phyloP scores from a whole-genome alignment of 2,329 filamentous ascomycete species.

The Rhynchosporium agropyri region DNA sequence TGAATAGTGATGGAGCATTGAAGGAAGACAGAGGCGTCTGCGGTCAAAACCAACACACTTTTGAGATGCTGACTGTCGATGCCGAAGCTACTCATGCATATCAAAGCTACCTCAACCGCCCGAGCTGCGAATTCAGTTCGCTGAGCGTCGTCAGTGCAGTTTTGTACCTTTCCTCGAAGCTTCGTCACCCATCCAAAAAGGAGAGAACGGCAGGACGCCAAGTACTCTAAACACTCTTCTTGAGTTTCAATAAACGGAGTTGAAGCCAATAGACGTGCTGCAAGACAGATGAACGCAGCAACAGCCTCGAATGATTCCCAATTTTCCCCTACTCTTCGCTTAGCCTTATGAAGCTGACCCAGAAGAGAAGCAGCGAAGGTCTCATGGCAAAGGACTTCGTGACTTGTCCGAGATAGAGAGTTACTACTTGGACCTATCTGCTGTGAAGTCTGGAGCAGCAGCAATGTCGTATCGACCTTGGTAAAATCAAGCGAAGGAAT shows the following conservation, averaged over 20 bases:
- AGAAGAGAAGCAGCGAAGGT: slow-evolving; percentile 44
- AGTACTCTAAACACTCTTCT: slow-evolving; percentile 38
- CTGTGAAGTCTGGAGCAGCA: slow-evolving; percentile 53
- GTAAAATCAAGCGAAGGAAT: slow-evolving; percentile 53
- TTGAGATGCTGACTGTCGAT: slow-evolving; percentile 43
- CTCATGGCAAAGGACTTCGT: slow-evolving; percentile 43
- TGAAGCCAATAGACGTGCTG: slow-evolving; percentile 48
- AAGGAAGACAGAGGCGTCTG: slow-evolving; percentile 43
- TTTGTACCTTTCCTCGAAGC: slow-evolving; percentile 19
- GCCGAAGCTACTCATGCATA: slow-evolving; percentile 50
- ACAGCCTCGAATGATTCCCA: slow-evolving; percentile 54
- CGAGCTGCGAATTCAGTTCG: slow-evolving; percentile 42
- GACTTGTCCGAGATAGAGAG: slow-evolving; percentile 41
- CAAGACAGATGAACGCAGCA: slow-evolving; percentile 46
- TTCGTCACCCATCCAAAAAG: slow-evolving; percentile 46
- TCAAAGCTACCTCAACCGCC: slow-evolving; percentile 46
- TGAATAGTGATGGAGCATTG: slow-evolving; percentile 46
- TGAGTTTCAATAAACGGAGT: slow-evolving; percentile 33
- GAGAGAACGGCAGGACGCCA: slow-evolving; percentile 42
- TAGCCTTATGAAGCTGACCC: slow-evolving; percentile 38
- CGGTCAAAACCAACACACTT: slow-evolving; percentile 33
- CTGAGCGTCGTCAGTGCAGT: slow-evolving; percentile 35
- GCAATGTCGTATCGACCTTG: slow-evolving; percentile 49
- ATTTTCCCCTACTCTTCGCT: slow-evolving; percentile 48
- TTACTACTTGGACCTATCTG: slow-evolving; percentile 48